phyloP scores from a whole-genome alignment of 306 rosid species.

The Gynostemma pentaphyllum region DNA sequence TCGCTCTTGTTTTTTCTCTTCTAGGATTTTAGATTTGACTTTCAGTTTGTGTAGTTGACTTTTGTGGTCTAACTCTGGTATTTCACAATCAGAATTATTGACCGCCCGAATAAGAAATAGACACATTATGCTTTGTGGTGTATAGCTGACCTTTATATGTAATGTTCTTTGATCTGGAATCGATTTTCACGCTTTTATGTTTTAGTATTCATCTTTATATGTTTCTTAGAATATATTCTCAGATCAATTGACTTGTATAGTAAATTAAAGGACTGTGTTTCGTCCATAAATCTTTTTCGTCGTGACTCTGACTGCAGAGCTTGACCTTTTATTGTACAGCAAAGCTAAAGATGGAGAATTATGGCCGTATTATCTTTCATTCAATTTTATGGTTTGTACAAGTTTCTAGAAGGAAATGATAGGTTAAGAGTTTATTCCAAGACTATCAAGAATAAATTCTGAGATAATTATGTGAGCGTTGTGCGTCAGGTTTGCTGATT shows the following conservation, averaged over 20 bases:
- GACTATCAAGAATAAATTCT: too few relatives aligned
- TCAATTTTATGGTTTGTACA: too few relatives aligned
- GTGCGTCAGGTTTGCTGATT: too few relatives aligned
- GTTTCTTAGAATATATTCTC: neutral
- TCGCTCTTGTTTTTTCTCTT: neutral
- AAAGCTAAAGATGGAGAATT: too few relatives aligned
- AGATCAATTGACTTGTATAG: neutral
- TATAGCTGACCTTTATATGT: neutral
- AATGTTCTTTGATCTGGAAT: neutral
- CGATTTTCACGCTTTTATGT: neutral
- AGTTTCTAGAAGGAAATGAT: too few relatives aligned
- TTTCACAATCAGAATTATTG: neutral
- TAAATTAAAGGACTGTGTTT: too few relatives aligned
- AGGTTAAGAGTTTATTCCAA: too few relatives aligned
- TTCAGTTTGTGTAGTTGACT: constrained; percentile 1
- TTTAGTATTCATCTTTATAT: neutral
- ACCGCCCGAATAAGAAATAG: neutral
- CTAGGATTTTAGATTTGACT: constrained; percentile 4
- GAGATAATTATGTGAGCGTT: too few relatives aligned
- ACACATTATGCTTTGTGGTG: neutral
- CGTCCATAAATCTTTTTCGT: too few relatives aligned
- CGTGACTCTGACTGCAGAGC: too few relatives aligned
- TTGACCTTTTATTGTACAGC: too few relatives aligned
- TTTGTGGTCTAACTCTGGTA: neutral
- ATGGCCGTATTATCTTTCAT: too few relatives aligned